Evolutionary conservation across 2,329 filamentous ascomycete species (phyloP), one percentile per base, ranked within the genome.

Genomic region (Shiraia bambusicola): DNA sequence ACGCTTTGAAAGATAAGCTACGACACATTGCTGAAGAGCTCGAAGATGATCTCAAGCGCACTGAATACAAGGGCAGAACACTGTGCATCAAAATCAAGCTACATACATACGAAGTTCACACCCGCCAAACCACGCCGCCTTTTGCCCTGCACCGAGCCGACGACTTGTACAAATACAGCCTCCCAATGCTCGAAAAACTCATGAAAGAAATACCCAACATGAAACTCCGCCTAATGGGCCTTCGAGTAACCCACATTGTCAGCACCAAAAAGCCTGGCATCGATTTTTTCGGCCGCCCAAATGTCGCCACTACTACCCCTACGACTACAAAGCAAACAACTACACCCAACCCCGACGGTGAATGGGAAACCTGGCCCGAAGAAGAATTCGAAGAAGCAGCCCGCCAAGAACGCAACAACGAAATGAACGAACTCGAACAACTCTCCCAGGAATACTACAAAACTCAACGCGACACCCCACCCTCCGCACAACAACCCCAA

Each of bases 61-160:
- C 88, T 1, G 81, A 88, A 50, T 88, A 88, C 69, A 95, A 92
- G 67, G 92, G 92, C 1, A 81, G 89, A n/a, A 97, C 92, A 0
- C 72, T 98, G 1, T 88, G 89, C 15, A 73, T 98, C 26, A 98
- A 98, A 67, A 79, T 96, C 51, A 98, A 98, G 65, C 73, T 97
- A 6, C 88, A 96, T 65, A 95, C 90, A 0, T 98, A 92, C 58
- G 91, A 97, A 66, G 87, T 96, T 14, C 79, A 88, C 37, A 95
- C 91, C 0, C 78, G 93, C 24, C 93, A 98, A 63, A 79, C 81
- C 5, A 81, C 87, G 3, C 79, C 84, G 2, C 85, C 88, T 0
- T 86, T 84, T 51, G 83, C 90, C 0, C 77, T 96, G 1, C 78
- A 72, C 34, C 73, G 78, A 5, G 86, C 89, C 0, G 85, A 92